Evolutionary conservation across 2,329 filamentous ascomycete species (phyloP), one percentile per base, ranked within the genome.

Genomic region (Aureobasidium lini): DNA sequence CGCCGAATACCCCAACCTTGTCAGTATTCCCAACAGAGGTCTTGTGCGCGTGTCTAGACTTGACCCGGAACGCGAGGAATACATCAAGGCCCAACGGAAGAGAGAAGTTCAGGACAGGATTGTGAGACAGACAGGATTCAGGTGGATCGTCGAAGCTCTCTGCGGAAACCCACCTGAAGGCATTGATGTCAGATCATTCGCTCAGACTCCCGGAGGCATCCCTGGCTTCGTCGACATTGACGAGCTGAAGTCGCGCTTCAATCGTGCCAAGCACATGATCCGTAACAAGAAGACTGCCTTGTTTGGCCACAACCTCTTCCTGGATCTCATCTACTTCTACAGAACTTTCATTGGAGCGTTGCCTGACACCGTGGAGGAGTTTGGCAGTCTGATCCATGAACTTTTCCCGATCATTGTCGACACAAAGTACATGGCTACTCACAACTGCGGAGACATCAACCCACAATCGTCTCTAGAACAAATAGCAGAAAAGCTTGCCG

Each of bases 241-340:
- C 16, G 66, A 71, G 42, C 67, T 71, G 61, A 72, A 69, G 34
- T 66, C 69, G 36, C 70, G 72, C 34, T 76, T 76, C 49, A 64
- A 73, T 36, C 70, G 72, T 16, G 73, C 74, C 0, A 72, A 76
- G 56, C 64, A 69, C 5, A 68, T 72, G 5, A 66, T 86, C 11
- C 75, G 73, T 44, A 67, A 70, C 18, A 77, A 75, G 18, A 74
- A 77, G 13, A 76, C 78, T 2, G 73, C 84, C 0, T 65, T 88
- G 0, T 76, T 88, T 3, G 84, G 84, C 0, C 84, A 88, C 71
- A 88, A 88, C 64, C 75, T 84, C 61, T 82, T 88, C 63, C 79
- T 80, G 1, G 84, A 88, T 64, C 73, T 88, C 3, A 78, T 83
- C 37, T 87, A 87, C 65, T 70, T 88, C 37, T 84, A 86, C 68